These are phyloP conservation scores for Fraxinus dipetala DNA, from an alignment of 305 asterid species.

Conservation along the genomic window DNA sequence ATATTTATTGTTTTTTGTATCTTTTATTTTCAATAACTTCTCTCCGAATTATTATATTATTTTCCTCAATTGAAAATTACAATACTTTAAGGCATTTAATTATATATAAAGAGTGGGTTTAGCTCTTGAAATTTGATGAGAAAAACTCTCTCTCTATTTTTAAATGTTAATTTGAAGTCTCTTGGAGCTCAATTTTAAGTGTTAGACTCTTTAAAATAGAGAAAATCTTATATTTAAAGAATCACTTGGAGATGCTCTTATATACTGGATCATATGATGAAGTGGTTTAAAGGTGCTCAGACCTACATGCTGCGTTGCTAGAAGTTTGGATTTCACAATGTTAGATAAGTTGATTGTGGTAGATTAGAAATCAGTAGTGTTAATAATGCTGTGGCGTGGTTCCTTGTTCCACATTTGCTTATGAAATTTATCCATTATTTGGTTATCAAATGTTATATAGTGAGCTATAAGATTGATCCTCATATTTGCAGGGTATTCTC, in stretches of 20 bases:
- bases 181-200: not conserved
- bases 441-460: not conserved
- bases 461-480: not conserved
- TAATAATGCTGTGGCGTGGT: not conserved
- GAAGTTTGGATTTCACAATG: not conserved
- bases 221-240: not conserved
- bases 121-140: not conserved
- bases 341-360: not conserved
- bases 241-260: not conserved
- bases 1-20: not conserved
- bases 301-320: not conserved
- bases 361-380: not conserved
- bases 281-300: not conserved
- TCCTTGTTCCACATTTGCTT: not conserved
- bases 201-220: not conserved
- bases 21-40: not conserved
- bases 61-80: not conserved
- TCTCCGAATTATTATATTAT: not conserved
- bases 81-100: not conserved
- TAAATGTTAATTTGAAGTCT: not conserved
- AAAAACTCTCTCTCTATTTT: not conserved
- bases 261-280: not conserved
- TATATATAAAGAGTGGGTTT: not conserved
- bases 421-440: not conserved
- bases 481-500: slow-evolving; percentile 36